A percentile compares a stretch with the other conserved stretches of the same genome.
Conservation (phyloP, 768 basidiomycete species). For the Pisolithus tinctorius region DNA sequence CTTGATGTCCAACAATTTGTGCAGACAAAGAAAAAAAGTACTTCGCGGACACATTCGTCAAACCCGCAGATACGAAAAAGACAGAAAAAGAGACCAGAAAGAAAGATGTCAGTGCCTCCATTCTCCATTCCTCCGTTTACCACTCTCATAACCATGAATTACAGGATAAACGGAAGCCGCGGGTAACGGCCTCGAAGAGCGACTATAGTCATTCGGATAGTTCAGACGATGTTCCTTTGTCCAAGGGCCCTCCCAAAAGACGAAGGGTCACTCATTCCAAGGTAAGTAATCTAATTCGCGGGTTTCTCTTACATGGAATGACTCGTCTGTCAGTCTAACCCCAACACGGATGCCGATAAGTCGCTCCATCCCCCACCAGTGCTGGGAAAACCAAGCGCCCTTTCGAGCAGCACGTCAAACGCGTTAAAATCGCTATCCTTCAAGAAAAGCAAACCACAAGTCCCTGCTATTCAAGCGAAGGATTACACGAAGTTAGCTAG, state of each 20-base stretch:
- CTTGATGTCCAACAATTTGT: not conserved
- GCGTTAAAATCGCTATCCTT: constrained; percentile 32
- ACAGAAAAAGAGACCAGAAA: constrained; percentile 11
- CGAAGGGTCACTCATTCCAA: constrained; percentile 6
- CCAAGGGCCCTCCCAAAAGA: not conserved
- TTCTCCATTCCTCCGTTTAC: not conserved
- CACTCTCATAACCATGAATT: not conserved
- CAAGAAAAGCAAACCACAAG: constrained; percentile 33
- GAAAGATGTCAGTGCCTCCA: constrained; percentile 14
- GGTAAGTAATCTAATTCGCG: constrained; percentile 4
- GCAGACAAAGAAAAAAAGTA: constrained; percentile 35
- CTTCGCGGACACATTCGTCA: constrained; percentile 26
- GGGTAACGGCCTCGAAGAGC: constrained; percentile 7
- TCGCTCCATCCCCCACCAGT: not conserved
- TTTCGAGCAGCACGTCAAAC: constrained; percentile 10
- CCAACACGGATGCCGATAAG: constrained; percentile 5
- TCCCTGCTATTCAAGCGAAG: constrained; percentile 8
- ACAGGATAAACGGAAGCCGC: constrained; percentile 14
- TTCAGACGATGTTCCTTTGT: constrained; percentile 2
- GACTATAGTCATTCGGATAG: constrained; percentile 5
- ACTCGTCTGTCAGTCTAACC: constrained; percentile 12
- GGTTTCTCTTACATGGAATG: not conserved
- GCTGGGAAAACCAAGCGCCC: constrained; percentile 26
- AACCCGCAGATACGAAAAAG: constrained; percentile 9
- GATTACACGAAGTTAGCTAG: constrained; percentile 4